Conservation (phyloP, 2,329 filamentous ascomycete genomes). For the Paracorniculantispora psalliotae region DNA sequence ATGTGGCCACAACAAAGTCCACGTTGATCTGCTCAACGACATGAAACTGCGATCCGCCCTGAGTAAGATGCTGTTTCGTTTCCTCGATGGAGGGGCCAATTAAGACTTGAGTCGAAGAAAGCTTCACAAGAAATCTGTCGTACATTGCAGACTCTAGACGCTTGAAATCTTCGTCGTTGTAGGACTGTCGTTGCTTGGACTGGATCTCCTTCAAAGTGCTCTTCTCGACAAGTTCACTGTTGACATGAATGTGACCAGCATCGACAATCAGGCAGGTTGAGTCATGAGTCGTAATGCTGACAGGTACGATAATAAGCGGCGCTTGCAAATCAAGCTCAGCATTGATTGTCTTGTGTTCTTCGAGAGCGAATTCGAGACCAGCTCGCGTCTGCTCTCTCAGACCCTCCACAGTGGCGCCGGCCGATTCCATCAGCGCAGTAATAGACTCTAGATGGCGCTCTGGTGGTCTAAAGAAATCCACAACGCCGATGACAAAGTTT, state of each 20-base stretch:
- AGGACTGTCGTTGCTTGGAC: slow-evolving; percentile 80
- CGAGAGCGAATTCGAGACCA: slow-evolving; percentile 89
- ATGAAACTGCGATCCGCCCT: slow-evolving; percentile 69
- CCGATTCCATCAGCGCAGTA: slow-evolving; percentile 88
- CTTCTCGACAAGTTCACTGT: slow-evolving; percentile 89
- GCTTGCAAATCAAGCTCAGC: slow-evolving; percentile 93
- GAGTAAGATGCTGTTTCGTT: slow-evolving; percentile 75
- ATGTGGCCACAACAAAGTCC: slow-evolving; percentile 92
- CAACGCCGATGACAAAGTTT: slow-evolving; percentile 82
- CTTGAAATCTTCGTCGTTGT: slow-evolving; percentile 84
- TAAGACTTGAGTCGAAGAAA: slow-evolving; percentile 90
- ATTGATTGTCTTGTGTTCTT: slow-evolving; percentile 98
- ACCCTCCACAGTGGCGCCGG: slow-evolving; percentile 91
- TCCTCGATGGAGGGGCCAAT: slow-evolving; percentile 91
- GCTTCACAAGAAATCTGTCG: slow-evolving; percentile 88
- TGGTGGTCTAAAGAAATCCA: slow-evolving; percentile 92
- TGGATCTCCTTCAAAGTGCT: slow-evolving; percentile 86
- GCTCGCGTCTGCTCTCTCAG: slow-evolving; percentile 92
- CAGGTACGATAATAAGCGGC: slow-evolving; percentile 91
- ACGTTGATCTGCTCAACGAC: slow-evolving; percentile 97
- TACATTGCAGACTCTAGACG: slow-evolving; percentile 92
- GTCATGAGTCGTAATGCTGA: slow-evolving; percentile 76
- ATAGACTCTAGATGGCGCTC: slow-evolving; percentile 99
- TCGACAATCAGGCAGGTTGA: slow-evolving; percentile 91
- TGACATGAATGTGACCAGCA: slow-evolving; percentile 91